Conservation (phyloP, 371 early-diverging fungal species). For the Apophysomyces sp. region DNA sequence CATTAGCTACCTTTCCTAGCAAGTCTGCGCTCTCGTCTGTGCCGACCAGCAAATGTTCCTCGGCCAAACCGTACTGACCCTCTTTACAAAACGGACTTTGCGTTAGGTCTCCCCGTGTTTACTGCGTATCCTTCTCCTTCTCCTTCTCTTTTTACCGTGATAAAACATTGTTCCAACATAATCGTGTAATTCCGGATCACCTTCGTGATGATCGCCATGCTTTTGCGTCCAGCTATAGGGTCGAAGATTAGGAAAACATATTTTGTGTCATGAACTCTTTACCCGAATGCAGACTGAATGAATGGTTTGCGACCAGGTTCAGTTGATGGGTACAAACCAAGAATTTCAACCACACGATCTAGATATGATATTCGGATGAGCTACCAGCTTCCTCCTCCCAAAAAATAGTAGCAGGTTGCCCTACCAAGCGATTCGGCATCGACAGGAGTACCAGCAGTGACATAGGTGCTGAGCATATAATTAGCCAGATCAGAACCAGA, state of each 20-base stretch:
- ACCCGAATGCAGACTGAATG: conserved; percentile 48
- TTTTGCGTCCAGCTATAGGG: conserved; percentile 68
- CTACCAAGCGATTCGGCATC: conserved; percentile 70
- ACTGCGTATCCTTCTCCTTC: too few relatives aligned
- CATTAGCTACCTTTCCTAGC: conserved; percentile 69
- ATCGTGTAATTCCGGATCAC: conserved; percentile 86
- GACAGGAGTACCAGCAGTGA: conserved; percentile 68
- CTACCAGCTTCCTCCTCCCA: background rate
- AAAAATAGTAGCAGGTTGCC: background rate
- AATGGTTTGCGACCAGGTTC: conserved; percentile 47
- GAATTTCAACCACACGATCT: conserved; percentile 62
- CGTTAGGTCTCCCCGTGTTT: too few relatives aligned
- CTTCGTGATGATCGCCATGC: conserved; percentile 58
- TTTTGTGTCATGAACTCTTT: conserved; percentile 4
- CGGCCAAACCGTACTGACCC: conserved; percentile 64
- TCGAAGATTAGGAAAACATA: background rate
- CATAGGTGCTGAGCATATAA: conserved; percentile 82
- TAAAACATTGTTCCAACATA: conserved; percentile 74
- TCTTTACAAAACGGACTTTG: conserved; percentile 40
- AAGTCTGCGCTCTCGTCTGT: conserved; percentile 76
- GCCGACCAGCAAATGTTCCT: conserved; percentile 75
- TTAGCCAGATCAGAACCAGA: conserved; percentile 83
- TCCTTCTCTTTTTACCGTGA: conserved; percentile 38
- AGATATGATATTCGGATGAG: background rate
- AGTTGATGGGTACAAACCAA: conserved; percentile 38